These are phyloP conservation scores for Mucor ambiguus DNA, from an alignment of 371 early-diverging fungal species.

Conservation along the genomic window DNA sequence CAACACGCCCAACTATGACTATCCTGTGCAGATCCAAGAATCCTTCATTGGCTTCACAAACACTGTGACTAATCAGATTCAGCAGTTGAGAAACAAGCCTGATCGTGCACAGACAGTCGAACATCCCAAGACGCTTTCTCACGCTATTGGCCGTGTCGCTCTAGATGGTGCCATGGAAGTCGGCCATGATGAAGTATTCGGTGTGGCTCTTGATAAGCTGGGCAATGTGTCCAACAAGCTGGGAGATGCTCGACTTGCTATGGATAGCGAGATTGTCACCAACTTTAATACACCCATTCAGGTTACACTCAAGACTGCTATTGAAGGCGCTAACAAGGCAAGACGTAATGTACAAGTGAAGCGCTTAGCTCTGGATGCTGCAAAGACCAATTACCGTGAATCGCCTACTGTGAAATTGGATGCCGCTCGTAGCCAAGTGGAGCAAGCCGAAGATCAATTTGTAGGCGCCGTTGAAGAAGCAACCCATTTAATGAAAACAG, in stretches of 20 bases:
- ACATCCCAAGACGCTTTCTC: slow-evolving; percentile 68
- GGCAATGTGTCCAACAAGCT: slow-evolving; percentile 80
- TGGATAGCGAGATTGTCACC: slow-evolving; percentile 70
- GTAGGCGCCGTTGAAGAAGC: slow-evolving; percentile 91
- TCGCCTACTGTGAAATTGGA: slow-evolving; percentile 71
- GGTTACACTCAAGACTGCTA: slow-evolving; percentile 68
- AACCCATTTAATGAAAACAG: slow-evolving; percentile 86
- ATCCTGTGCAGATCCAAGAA: slow-evolving; percentile 77
- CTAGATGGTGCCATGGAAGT: slow-evolving; percentile 64
- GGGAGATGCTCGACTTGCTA: slow-evolving; percentile 75
- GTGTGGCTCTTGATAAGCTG: slow-evolving; percentile 83
- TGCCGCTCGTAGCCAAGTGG: slow-evolving; percentile 76
- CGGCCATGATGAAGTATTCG: slow-evolving; percentile 78
- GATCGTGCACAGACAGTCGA: slow-evolving; percentile 46
- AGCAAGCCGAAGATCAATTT: slow-evolving; percentile 91
- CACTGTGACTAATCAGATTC: slow-evolving; percentile 64
- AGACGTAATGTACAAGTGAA: slow-evolving; percentile 79
- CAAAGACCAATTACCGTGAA: slow-evolving; percentile 66
- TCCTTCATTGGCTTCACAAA: slow-evolving; percentile 69
- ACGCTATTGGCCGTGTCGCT: slow-evolving; percentile 77
- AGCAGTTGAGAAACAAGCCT: slow-evolving; percentile 60
- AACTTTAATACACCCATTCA: slow-evolving; percentile 80
- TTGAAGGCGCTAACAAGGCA: slow-evolving; percentile 83
- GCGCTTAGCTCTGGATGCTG: slow-evolving; percentile 82
- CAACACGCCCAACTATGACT: slow-evolving; percentile 73